Percentiles rank a stretch among this genome's conserved stretches.
These are phyloP conservation scores for Protea cynaroides DNA, from an alignment of 164 flowering plant species.

Conservation along the genomic window DNA sequence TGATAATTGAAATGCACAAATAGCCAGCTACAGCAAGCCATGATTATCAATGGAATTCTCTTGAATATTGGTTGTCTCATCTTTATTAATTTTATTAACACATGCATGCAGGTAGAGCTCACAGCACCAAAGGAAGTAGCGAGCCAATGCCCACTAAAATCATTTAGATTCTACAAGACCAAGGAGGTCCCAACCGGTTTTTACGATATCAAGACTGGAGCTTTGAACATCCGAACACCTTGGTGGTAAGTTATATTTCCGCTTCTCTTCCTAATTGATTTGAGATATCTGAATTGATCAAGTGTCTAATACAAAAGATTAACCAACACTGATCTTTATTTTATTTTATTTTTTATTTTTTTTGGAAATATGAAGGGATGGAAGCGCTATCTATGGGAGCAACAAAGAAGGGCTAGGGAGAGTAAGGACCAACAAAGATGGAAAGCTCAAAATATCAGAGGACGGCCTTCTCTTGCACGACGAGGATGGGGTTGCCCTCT, in stretches of 20 bases:
- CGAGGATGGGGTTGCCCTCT: conserved; percentile 20
- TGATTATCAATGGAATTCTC: too few species aligned
- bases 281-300: too few species aligned
- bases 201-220: conserved; percentile 21
- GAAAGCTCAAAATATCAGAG: conserved; percentile 29
- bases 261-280: too few species aligned
- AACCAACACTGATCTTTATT: too few species aligned
- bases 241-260: conserved; percentile 44
- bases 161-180: conserved; percentile 32
- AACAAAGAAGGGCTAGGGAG: conserved; percentile 14
- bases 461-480: conserved; percentile 38
- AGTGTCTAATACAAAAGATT: too few species aligned
- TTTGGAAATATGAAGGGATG: conserved; percentile 27
- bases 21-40: too few species aligned
- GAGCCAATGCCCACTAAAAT: conserved; percentile 33
- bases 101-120: conserved; percentile 27
- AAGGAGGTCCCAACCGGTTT: conserved; percentile 25
- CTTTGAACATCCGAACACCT: conserved; percentile 32
- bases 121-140: conserved; percentile 32
- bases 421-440: conserved; percentile 37
- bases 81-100: too few species aligned
- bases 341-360: too few species aligned
- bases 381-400: conserved; percentile 41
- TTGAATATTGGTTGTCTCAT: too few species aligned
- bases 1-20: too few species aligned